Evolutionary conservation across 306 rosid genomes (phyloP).

Genomic region (Castanea sativa): DNA sequence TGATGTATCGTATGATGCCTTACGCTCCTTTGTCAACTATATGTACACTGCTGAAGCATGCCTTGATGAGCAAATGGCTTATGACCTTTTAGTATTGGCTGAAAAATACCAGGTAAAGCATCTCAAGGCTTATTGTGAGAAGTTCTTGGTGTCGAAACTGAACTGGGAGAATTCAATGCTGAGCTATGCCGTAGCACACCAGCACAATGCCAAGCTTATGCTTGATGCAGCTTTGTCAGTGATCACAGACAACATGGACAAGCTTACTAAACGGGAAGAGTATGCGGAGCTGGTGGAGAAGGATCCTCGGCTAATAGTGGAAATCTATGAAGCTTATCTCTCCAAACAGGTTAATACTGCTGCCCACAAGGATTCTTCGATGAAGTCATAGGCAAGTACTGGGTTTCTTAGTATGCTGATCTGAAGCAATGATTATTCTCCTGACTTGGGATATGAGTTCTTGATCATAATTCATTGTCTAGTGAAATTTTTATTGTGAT

Average conservation of each 20-base stretch:
- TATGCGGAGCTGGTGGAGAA: constrained; percentile 63
- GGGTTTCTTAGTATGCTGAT: background rate
- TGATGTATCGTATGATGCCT: constrained; percentile 70
- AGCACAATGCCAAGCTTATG: constrained; percentile 62
- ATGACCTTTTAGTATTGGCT: constrained; percentile 56
- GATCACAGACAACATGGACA: constrained; percentile 65
- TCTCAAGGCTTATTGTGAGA: constrained; percentile 73
- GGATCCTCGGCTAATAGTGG: constrained; percentile 73
- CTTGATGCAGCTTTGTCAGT: constrained; percentile 55
- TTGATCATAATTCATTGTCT: constrained; percentile 4
- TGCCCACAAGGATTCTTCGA: constrained; percentile 33
- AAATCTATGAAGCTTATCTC: constrained; percentile 75
- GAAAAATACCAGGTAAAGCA: constrained; percentile 81
- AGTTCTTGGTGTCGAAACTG: constrained; percentile 52
- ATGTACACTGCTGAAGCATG: constrained; percentile 73
- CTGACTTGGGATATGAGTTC: constrained; percentile 9
- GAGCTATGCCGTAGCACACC: constrained; percentile 64
- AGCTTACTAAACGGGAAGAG: constrained; percentile 51
- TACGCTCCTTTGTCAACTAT: constrained; percentile 65
- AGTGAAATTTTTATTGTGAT: background rate
- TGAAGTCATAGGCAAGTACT: background rate
- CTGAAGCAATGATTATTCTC: constrained; percentile 10
- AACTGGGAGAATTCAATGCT: constrained; percentile 66
- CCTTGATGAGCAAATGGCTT: constrained; percentile 79
- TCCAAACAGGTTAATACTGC: constrained; percentile 68